A percentile compares a stretch with the other conserved stretches of the same genome.
These are phyloP conservation scores for Phyllosticta ampelicida DNA, from an alignment of 2,329 filamentous ascomycete species.

Conservation along the genomic window DNA sequence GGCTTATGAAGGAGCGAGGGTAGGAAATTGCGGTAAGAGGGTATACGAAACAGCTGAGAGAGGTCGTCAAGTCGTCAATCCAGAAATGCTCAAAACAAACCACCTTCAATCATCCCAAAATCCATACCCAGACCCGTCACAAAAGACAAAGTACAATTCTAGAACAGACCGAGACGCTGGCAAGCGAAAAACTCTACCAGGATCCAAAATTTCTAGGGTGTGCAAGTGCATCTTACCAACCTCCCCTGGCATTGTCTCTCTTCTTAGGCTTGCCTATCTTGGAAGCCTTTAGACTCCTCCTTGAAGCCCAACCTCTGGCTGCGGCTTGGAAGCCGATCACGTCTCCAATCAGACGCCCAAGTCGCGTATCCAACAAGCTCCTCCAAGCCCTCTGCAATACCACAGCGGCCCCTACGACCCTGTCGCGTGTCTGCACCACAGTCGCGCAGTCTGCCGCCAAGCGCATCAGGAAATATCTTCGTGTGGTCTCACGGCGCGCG, in stretches of 20 bases:
- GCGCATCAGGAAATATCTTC: conserved; percentile 29
- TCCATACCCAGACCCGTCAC: neutral
- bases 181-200: neutral
- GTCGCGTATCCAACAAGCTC: conserved; percentile 25
- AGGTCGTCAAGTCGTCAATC: neutral
- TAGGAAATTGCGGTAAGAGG: neutral
- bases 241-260: conserved; percentile 25
- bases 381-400: conserved; percentile 36
- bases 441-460: conserved; percentile 37
- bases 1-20: neutral
- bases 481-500: conserved; percentile 19
- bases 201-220: neutral
- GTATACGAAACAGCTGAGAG: neutral
- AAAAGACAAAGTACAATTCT: neutral
- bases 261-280: conserved; percentile 21
- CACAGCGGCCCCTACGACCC: conserved; percentile 31
- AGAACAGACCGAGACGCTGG: neutral
- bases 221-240: conserved; percentile 13
- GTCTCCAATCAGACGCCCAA: conserved; percentile 25
- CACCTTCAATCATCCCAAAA: neutral
- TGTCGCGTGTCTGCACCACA: conserved; percentile 35
- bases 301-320: conserved; percentile 30
- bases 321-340: conserved; percentile 33
- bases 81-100: neutral
- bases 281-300: conserved; percentile 19